Percentiles rank a stretch among this genome's conserved stretches.
Conservation (phyloP, 208 protist genomes). For the Sergeia podlipaevii region DNA sequence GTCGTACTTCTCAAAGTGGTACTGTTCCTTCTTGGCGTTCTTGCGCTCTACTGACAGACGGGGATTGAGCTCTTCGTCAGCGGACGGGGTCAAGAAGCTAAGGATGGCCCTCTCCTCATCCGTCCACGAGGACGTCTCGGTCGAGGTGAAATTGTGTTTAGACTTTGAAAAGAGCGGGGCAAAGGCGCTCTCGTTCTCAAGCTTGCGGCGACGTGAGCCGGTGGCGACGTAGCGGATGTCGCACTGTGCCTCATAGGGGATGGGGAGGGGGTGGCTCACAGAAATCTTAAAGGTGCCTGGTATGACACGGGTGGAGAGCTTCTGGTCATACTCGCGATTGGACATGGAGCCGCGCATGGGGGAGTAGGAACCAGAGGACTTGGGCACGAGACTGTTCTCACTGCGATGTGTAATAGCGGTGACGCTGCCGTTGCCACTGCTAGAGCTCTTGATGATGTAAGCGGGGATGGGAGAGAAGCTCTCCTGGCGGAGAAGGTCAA, state of each 20-base stretch:
- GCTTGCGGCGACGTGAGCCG: slow-evolving; percentile 4
- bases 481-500: slow-evolving; percentile 8
- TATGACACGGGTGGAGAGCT: not conserved
- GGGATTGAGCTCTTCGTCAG: slow-evolving; percentile 9
- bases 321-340: slow-evolving; percentile 13
- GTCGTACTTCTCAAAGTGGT: too few species aligned
- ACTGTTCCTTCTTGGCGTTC: slow-evolving; percentile 18
- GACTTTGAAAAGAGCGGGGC: slow-evolving; percentile 42
- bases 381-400: not conserved
- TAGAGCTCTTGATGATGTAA: not conserved
- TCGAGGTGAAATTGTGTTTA: not conserved
- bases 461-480: not conserved
- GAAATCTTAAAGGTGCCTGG: slow-evolving; percentile 17
- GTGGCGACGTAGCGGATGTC: slow-evolving; percentile 12
- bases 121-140: slow-evolving; percentile 4
- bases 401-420: not conserved
- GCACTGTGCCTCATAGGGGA: slow-evolving; percentile 30
- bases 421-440: not conserved
- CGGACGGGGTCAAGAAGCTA: slow-evolving; percentile 24
- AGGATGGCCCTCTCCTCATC: slow-evolving; percentile 13
- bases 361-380: not conserved
- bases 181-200: slow-evolving; percentile 26
- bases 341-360: slow-evolving; percentile 8
- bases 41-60: slow-evolving; percentile 20
- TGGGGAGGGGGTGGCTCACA: slow-evolving; percentile 27